Base-by-base conservation (phyloP, 352 stramenopile species). In the Lagenidium giganteum region DNA sequence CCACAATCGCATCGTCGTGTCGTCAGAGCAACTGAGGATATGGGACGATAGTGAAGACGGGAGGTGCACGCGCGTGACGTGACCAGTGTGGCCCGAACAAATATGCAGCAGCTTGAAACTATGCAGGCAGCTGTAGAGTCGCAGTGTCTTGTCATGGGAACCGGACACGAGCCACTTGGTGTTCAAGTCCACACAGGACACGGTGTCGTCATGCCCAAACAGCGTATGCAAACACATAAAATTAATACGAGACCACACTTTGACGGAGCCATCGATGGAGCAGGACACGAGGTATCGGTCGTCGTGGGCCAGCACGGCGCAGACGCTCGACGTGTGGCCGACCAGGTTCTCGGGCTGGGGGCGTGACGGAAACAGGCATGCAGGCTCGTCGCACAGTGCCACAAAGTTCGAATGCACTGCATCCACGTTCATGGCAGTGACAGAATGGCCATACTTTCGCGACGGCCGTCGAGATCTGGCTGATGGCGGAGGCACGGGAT, bases 231-330 rank as follows among this genome's bases (percentile, higher is more conserved):
- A 56, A 29, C 71, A 84, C 12, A 57, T 35, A 34, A 74, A 68
- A 1, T 70, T 69, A 4, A 34, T 36, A 3, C 66, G 67, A 7
- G 77, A 87, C 77, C 77, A 90, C 16, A 90, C 43, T 55, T 85
- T 86, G 40, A 87, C 70, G 0, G 70, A 83, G 0, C 65, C 67
- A 29, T 90, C 77, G 18, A 83, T 68, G 5, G 77, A 86, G 37
- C 61, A 69, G 11, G 77, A 84, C 7, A 86, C 66, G 27, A 90
- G 47, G 46, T 75, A 83, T 11, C 54, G 55, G n/a, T 83, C 64
- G 18, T 86, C 73, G 22, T 67, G 47, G 0, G 67, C 54, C 9
- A 74, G 42, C 4, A 90, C 52, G 0, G 67, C 61, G 21, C 69
- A 78, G 39, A 90, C 65, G 40, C 77, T 79, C 4, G 71, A 77